Conservation (phyloP, 345 rosid genomes). For the Microcos paniculata region DNA sequence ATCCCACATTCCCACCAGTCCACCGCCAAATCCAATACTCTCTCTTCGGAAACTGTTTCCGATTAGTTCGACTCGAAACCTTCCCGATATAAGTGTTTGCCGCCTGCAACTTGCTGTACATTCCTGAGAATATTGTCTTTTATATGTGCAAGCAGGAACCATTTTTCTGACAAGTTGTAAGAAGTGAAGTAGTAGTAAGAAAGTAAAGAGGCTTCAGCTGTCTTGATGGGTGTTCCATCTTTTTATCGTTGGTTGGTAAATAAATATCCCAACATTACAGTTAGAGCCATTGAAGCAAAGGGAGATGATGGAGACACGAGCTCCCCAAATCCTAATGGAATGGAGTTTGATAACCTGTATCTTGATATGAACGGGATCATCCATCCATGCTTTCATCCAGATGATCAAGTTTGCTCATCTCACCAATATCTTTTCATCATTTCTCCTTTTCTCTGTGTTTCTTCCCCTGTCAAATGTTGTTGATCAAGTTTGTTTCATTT, state of each 20-base stretch:
- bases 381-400: slow-evolving; percentile 37
- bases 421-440: background rate
- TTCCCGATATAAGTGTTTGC: too few relatives aligned
- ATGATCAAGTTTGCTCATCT: slow-evolving; percentile 10
- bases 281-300: slow-evolving; percentile 14
- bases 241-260: slow-evolving; percentile 32
- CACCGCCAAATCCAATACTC: too few relatives aligned
- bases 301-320: background rate
- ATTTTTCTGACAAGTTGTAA: too few relatives aligned
- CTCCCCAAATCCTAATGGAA: slow-evolving; percentile 23
- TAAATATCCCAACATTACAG: slow-evolving; percentile 25
- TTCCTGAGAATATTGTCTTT: too few relatives aligned
- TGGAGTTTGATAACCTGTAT: slow-evolving; percentile 32
- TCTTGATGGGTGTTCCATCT: slow-evolving; percentile 36
- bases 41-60: too few relatives aligned
- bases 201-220: too few relatives aligned
- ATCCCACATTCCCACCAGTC: too few relatives aligned
- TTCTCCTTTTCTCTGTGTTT: background rate
- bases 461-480: too few relatives aligned
- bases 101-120: too few relatives aligned
- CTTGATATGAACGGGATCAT: slow-evolving; percentile 37
- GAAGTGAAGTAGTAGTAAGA: background rate
- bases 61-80: too few relatives aligned
- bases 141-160: too few relatives aligned
- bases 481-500: background rate